A percentile compares a stretch with the other conserved stretches of the same genome.
Conservation (phyloP, 163 green algal species). For the Scenedesmus sp. region DNA sequence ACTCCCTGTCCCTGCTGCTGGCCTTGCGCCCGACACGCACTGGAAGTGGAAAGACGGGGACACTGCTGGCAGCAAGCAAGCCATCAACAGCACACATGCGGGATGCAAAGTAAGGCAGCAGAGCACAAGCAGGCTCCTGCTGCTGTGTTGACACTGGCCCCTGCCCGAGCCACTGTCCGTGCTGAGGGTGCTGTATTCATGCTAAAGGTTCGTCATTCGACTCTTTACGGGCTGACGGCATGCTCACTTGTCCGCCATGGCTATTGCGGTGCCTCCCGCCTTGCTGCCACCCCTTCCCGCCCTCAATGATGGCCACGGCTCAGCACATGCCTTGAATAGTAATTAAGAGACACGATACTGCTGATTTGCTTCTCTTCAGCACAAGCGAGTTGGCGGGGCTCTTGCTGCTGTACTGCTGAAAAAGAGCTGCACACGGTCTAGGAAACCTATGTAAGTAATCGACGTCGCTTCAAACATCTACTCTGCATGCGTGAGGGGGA, state of each 20-base stretch:
- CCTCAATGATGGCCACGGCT: neutral
- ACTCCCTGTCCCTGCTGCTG: conserved; percentile 37
- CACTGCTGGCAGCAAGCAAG: neutral
- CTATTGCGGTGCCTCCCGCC: neutral
- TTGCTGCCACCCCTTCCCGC: neutral
- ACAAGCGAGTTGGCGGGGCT: neutral
- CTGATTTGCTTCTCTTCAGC: neutral
- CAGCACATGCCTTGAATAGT: neutral
- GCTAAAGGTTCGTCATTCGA: neutral
- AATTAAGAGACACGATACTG: neutral
- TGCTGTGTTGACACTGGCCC: neutral
- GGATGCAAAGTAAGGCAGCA: neutral
- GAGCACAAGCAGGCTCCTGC: neutral
- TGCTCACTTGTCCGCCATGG: conserved; percentile 16
- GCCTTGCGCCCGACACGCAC: neutral
- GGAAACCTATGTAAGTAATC: neutral
- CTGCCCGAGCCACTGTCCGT: neutral
- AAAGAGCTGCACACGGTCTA: neutral
- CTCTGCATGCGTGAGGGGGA: too few species aligned
- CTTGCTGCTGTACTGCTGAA: neutral
- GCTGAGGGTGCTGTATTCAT: neutral
- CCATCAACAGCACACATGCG: neutral
- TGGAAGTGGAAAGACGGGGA: neutral
- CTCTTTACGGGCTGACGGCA: neutral
- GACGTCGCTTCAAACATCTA: neutral